Conservation (phyloP, 2,329 filamentous ascomycete genomes). For the Calonectria hawksworthii region DNA sequence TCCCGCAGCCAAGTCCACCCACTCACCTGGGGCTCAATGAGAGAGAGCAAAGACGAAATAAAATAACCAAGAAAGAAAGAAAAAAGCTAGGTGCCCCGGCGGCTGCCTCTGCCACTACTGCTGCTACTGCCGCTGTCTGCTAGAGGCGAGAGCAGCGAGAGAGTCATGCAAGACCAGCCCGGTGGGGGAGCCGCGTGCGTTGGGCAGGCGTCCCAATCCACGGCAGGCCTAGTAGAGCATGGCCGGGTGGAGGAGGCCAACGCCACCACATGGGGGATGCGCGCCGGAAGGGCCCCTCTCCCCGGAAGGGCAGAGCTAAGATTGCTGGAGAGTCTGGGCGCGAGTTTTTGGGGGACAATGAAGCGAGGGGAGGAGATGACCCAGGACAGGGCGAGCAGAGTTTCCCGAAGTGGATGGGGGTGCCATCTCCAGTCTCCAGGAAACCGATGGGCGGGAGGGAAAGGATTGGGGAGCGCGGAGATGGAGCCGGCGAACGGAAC, state of each 20-base stretch:
- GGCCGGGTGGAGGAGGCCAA: conserved; percentile 33
- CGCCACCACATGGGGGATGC: conserved; percentile 39
- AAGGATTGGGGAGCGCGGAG: conserved; percentile 34
- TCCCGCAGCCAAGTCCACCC: conserved; percentile 14
- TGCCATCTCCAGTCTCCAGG: background rate
- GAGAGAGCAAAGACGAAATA: background rate
- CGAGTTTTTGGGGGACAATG: conserved; percentile 3
- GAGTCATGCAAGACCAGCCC: conserved; percentile 26
- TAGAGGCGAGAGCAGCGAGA: conserved; percentile 12
- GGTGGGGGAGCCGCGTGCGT: conserved; percentile 32
- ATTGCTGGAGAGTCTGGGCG: conserved; percentile 13
- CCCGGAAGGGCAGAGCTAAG: background rate
- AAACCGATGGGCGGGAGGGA: conserved; percentile 15
- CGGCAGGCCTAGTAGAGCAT: conserved; percentile 39
- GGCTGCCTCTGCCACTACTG: background rate
- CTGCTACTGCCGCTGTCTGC: background rate
- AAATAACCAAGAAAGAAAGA: background rate
- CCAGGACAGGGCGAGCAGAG: conserved; percentile 17
- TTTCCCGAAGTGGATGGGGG: conserved; percentile 17
- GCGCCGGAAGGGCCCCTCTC: background rate
- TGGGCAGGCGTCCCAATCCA: conserved; percentile 36
- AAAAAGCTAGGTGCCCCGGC: background rate
- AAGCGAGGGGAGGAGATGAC: background rate
- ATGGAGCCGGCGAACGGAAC: conserved; percentile 37
- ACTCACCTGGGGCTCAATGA: conserved; percentile 7